Base-by-base conservation (phyloP, 139 green algal species). In the Chlamydomonas schloesseri region DNA sequence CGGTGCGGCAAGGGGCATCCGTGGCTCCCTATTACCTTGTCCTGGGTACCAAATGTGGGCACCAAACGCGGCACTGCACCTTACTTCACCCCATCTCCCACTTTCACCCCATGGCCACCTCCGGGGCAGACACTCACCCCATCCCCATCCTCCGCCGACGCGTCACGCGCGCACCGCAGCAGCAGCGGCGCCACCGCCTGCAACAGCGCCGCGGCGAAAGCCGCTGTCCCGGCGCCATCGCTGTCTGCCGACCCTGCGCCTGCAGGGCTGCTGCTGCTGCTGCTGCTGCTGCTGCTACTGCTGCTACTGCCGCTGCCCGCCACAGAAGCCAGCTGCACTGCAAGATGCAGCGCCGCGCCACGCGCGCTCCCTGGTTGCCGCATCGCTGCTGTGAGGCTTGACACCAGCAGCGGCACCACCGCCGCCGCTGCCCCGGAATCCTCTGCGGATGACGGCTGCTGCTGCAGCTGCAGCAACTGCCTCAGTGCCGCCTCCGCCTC, bases 401-500 rank as follows among this genome's bases (percentile, higher is more conserved):
- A 0, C 28, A 78, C 50, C 50, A 86, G 50, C n/a, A 78, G 50
- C 50, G 21, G 1, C 47, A 86, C 67, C 50, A 86, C 68, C 28
- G 42, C 28, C 1, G 10, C 8, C 14, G 13, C 70, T 33, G 70
- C 17, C 24, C n/a, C n/a, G n/a, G n/a, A n/a, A n/a, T n/a, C n/a
- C n/a, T n/a, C n/a, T n/a, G n/a, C n/a, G n/a, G n/a, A n/a, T n/a
- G n/a, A n/a, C n/a, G n/a, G n/a, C n/a, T n/a, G n/a, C n/a, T n/a
- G 60, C 60, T 23, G 60, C 60, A 77, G 47, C 47, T 34, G n/a
- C 47, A 85, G 68, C 11, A 76, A 31, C 79, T 55, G 67, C 46
- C 69, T 67, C 67, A 85, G 64, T 47, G 67, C 79, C 31, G 21
- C 65, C 14, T 67, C n/a, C 6, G 79, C 67, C 46, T 85, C 79